Conservation (phyloP, 2,329 filamentous ascomycete genomes). For the Colletotrichum echinochloae region DNA sequence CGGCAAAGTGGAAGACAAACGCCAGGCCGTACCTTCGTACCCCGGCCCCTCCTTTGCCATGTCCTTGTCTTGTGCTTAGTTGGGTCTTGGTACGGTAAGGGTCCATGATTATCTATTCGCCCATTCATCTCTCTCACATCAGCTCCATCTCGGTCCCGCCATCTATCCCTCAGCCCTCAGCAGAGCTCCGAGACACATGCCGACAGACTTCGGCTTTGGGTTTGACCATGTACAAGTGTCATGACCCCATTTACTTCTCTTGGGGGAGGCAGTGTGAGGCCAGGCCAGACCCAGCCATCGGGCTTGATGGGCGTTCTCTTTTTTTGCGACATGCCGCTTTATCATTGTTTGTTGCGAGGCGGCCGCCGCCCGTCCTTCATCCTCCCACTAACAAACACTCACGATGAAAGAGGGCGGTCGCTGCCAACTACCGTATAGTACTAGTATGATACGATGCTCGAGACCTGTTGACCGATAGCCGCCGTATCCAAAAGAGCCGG, state of each 20-base stretch:
- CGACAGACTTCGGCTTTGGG: background rate
- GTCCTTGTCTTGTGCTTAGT: background rate
- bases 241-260: background rate
- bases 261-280: background rate
- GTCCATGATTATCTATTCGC: background rate
- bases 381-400: background rate
- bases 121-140: background rate
- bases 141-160: background rate
- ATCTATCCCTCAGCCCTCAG: background rate
- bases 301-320: background rate
- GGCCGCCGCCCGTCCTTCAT: background rate
- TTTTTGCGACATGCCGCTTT: background rate
- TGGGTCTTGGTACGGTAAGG: background rate
- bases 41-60: background rate
- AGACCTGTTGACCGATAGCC: background rate
- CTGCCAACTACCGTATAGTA: background rate
- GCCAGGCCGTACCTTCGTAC: constrained; percentile 1
- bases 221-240: background rate
- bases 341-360: background rate
- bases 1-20: constrained; percentile 4
- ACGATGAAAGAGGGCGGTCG: background rate
- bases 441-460: too few relatives aligned
- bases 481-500: background rate
- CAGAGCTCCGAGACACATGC: background rate
- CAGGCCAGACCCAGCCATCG: background rate